Conservation (phyloP, 345 rosid genomes). For the Turritis glabra region DNA sequence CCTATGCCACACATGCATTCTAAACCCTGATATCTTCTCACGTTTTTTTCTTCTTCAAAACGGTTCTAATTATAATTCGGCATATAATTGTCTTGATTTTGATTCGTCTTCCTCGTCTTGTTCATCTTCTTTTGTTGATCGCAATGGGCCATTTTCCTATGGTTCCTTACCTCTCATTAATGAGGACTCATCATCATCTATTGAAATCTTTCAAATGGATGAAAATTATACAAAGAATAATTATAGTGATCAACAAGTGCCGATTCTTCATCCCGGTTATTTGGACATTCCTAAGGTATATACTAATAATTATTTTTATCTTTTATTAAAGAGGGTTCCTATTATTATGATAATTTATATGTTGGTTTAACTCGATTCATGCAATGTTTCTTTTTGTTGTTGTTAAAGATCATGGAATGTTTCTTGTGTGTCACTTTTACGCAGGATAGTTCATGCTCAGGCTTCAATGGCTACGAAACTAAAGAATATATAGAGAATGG, state of each 20-base stretch:
- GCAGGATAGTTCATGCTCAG: conserved; percentile 27
- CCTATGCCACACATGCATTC: conserved; percentile 18
- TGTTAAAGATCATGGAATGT: not conserved
- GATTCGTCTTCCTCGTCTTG: conserved; percentile 9
- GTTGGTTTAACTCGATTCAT: not conserved
- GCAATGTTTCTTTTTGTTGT: not conserved
- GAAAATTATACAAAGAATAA: conserved; percentile 13
- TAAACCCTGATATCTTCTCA: not conserved
- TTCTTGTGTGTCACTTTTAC: not conserved
- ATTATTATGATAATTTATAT: not conserved
- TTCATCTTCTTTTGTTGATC: conserved; percentile 9
- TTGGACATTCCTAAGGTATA: conserved; percentile 17
- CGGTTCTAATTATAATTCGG: not conserved
- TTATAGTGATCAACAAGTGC: conserved; percentile 5
- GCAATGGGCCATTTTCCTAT: not conserved
- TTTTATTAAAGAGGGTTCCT: not conserved
- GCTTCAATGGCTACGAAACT: not conserved
- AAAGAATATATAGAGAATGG: conserved; percentile 25
- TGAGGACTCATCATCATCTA: conserved; percentile 4
- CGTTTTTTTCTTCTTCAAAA: not conserved
- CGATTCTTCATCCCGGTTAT: not conserved
- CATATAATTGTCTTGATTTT: conserved; percentile 5
- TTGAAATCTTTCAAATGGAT: not conserved
- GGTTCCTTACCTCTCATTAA: not conserved
- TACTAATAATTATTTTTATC: too few species aligned